Conservation (phyloP, 2,329 filamentous ascomycete species). For the Sporothrix pallida region DNA sequence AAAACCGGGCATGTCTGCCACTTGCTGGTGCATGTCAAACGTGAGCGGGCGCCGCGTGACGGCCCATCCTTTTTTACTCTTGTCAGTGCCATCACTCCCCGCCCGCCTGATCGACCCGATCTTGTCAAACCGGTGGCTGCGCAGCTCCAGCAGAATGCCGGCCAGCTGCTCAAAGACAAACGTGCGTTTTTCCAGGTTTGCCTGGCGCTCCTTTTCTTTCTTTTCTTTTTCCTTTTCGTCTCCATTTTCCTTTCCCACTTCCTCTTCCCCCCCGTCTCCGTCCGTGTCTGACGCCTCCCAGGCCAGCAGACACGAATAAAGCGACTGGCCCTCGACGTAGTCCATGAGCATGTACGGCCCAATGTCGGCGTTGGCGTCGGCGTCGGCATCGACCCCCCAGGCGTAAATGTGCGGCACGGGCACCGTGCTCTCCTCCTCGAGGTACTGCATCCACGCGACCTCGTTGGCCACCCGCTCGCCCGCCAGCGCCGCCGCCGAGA, state of each 20-base stretch:
- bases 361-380: neutral
- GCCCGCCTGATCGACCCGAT: conserved; percentile 20
- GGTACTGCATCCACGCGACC: conserved; percentile 30
- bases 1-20: conserved; percentile 39
- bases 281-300: conserved; percentile 17
- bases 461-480: conserved; percentile 28
- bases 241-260: too few relatives aligned
- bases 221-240: too few relatives aligned
- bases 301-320: neutral
- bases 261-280: too few relatives aligned
- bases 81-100: neutral
- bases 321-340: conserved; percentile 26
- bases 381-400: neutral
- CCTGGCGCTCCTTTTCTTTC: neutral
- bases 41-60: conserved; percentile 44
- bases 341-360: conserved; percentile 32
- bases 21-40: conserved; percentile 50
- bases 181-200: neutral
- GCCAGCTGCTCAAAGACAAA: conserved; percentile 19
- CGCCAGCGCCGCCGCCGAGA: neutral
- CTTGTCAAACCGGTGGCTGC: conserved; percentile 23
- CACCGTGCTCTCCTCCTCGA: conserved; percentile 22
- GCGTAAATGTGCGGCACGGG: conserved; percentile 22
- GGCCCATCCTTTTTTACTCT: conserved; percentile 23
- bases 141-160: conserved; percentile 13